Evolutionary conservation across 495 filamentous ascomycete genomes (phyloP), one percentile per base, ranked within the genome.

Genomic region (Astrothelium macrocarpum): DNA sequence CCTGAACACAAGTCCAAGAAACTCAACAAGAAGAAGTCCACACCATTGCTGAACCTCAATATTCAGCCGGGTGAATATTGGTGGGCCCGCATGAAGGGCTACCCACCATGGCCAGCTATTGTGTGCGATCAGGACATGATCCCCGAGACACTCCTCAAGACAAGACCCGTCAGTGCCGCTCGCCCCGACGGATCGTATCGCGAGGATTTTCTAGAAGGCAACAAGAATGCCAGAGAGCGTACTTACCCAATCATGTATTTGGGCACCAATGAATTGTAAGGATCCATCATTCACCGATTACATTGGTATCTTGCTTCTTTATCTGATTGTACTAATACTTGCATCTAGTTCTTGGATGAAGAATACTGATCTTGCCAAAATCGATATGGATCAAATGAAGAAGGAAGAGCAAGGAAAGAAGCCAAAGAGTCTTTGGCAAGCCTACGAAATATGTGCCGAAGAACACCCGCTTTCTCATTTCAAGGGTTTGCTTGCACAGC

Each of bases 181-280:
- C 85, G 89, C 46, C 71, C 80, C 25, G 91, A 95, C 76, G 91
- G 91, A 32, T 86, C 87, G 1, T 93, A 90, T 75, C 85, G 88
- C 58, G 88, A 89, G 58, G 90, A 90, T 67, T 93, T 88, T 71
- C 82, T 84, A 31, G 90, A 94, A 68, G 90, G 84, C 63, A 91
- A 87, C 64, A 91, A 90, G 78, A 87, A 90, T 62, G 86, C 80
- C 20, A 81, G 84, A 43, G 90, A 96, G 73, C 82, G 92, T 46
- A 91, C 88, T 4, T 96, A 88, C 73, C 90, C 92, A 1, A 85
- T 97, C 66, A 96, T 96, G 91, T 97, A 94, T 75, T 78, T 97
- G 62, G 80, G 85, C 64, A 95, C 91, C 61, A 95, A 96, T 72
- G 90, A 96, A 80, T 97, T 97, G 92, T 97, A 78, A 82, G 91